Percentiles rank a stretch among this genome's conserved stretches.
These are phyloP conservation scores for Hibiscus trionum DNA, from an alignment of 345 rosid species.

Conservation along the genomic window DNA sequence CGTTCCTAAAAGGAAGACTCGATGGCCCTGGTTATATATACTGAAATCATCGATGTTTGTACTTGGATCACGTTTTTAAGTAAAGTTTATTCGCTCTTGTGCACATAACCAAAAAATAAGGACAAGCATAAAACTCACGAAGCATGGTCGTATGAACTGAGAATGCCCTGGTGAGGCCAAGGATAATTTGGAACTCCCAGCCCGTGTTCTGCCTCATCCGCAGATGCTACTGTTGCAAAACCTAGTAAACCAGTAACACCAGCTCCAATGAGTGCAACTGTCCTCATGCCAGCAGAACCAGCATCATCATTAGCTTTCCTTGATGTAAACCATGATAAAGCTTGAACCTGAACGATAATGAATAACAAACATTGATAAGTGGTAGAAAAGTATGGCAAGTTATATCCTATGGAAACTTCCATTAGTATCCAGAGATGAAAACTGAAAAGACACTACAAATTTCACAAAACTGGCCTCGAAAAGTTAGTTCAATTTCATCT, in stretches of 20 bases:
- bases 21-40: neutral
- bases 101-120: conserved; percentile 9
- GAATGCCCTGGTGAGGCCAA: conserved; percentile 98
- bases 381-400: neutral
- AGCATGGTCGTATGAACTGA: conserved; percentile 96
- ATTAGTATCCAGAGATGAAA: neutral
- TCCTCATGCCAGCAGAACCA: conserved; percentile 48
- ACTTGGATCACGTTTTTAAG: neutral
- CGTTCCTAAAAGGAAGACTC: neutral
- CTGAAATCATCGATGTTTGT: neutral
- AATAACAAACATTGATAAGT: conserved; percentile 10
- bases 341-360: conserved; percentile 47
- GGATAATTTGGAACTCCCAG: conserved; percentile 79
- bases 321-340: conserved; percentile 47
- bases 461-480: neutral
- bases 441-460: neutral
- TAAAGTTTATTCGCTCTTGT: neutral
- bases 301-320: conserved; percentile 60
- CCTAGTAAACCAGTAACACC: conserved; percentile 79
- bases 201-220: conserved; percentile 99
- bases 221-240: conserved; percentile 70
- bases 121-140: conserved; percentile 55
- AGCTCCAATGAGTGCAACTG: conserved; percentile 74
- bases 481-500: neutral
- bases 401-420: neutral